Evolutionary conservation across 2,329 filamentous ascomycete species (phyloP), one percentile per base, ranked within the genome.

Genomic region (Exophiala lecanii-corni): DNA sequence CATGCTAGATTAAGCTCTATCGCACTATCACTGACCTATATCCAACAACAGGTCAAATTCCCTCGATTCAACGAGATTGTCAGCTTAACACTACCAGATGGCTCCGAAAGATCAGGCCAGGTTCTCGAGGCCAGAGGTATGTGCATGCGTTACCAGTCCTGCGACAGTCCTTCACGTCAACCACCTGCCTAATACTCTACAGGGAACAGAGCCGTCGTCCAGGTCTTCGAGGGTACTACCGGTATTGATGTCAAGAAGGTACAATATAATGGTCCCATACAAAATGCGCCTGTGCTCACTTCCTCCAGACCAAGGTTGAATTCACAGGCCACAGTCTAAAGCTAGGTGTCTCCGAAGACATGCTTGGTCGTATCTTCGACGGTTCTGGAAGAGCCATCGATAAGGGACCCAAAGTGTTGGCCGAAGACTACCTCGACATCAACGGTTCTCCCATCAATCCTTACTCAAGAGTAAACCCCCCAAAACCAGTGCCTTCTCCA

Each of bases 191-290:
- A n/a, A n/a, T n/a, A n/a, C n/a, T n/a, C 28, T 47, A 33, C 58
- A 96, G 89, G 91, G 64, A 89, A 84, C 71, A 82, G 89, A 69
- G 92, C 92, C 49, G 82, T 98, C 60, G 92, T 98, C 35, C 92
- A 94, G 85, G 89, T 97, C 58, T 98, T 98, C 66, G 92, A 98
- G 72, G 92, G 92, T 59, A 98, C 92, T 53, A 73, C 89, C 35
- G 92, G 92, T 64, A 92, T 98, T 66, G 92, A 98, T 78, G 92
- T 98, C 55, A 96, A 97, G 79, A 98, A 81, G 86, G 89, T 87
- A 72, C 52, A 68, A 34, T 20, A 40, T 31, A 13, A 20, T 45
- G n/a, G 5, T 17, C 28, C 21, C 28, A 16, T 31, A 9, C 18
- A 15, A 28, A 34, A 21, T 42, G 39, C 45, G 45, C 33, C n/a